These are phyloP conservation scores for Phytophthora nicotianae DNA, from an alignment of 352 stramenopile genomes.

Conservation along the genomic window DNA sequence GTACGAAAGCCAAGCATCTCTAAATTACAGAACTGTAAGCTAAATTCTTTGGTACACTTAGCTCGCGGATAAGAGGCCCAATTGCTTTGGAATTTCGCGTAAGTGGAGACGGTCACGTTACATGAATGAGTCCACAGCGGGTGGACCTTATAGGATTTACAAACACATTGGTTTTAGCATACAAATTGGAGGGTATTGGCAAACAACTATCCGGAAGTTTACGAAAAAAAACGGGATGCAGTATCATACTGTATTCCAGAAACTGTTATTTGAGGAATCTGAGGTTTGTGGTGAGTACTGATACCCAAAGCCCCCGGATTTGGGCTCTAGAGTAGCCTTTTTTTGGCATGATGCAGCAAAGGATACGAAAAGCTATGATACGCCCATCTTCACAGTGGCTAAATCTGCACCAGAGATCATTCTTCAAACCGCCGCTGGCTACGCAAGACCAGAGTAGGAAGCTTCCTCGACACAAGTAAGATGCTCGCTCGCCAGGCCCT, in stretches of 20 bases:
- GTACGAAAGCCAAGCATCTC: no score
- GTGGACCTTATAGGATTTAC: no score
- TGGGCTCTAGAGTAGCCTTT: neutral
- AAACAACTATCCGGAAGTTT: no score
- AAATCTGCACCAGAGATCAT: conserved; percentile 19
- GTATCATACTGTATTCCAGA: neutral
- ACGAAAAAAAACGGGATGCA: no score
- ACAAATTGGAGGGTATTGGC: no score
- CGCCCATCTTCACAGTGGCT: neutral
- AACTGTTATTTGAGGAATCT: neutral
- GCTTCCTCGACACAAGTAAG: conserved; percentile 10
- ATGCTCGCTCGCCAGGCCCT: conserved; percentile 39
- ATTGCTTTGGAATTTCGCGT: no score
- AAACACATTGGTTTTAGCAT: no score
- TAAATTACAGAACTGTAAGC: no score
- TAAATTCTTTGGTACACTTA: no score
- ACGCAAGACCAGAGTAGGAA: neutral
- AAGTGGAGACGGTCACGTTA: no score
- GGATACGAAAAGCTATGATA: conserved; percentile 21
- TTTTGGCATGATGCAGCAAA: conserved; percentile 21
- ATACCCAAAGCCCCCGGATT: neutral
- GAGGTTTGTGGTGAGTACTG: neutral
- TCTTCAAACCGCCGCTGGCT: conserved; percentile 32
- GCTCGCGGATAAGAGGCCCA: no score
- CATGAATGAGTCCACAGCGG: no score